Base-by-base conservation (phyloP, 2,329 filamentous ascomycete species). In the Ophiostoma montium region DNA sequence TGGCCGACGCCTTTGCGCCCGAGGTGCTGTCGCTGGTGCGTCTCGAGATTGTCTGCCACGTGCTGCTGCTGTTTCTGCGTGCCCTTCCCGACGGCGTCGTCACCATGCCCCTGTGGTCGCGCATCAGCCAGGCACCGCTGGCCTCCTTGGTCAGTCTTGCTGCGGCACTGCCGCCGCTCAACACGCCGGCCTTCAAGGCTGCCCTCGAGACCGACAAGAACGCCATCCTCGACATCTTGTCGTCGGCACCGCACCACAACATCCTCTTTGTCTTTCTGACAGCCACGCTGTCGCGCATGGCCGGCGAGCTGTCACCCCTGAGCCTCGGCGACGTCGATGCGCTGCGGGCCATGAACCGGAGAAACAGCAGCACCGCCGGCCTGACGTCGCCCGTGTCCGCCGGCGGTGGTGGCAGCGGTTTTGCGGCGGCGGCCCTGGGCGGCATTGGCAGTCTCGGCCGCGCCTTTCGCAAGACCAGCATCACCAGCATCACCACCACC, bases 261-360 rank as follows among this genome's bases (percentile, higher is more conserved):
- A 89, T 95, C 49, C 84, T 84, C 0, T 94, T 95, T 59, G 84
- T 94, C 2, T 88, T 95, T 55, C 68, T 95, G 15, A 86, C 83
- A 0, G 80, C 85, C 9, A 89, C 88, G 65, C 71, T 95, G 1
- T 66, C 70, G 2, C 69, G 71, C 4, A 65, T 76, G 1, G 66
- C 70, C 2, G 61, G 66, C 1, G 75, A 79, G 49, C 62, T 79
- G 6, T 62, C 60, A 36, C 72, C 57, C 21, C 56, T 71, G 1
- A 64, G 57, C 12, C 64, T 63, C 16, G 60, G 61, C 0, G 65
- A 69, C 46, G 46, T 64, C 44, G 58, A 70, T 52, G 52, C 59
- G 35, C 44, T 70, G 53, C 54, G 56, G 52, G 41, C 52, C 1
- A 45, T 54, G 12, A 38, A 35, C 19, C 48, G 50, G 8, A 49